Evolutionary conservation across 495 filamentous ascomycete species (phyloP), one percentile per base, ranked within the genome.

Genomic region (Aspergillus avenaceus): DNA sequence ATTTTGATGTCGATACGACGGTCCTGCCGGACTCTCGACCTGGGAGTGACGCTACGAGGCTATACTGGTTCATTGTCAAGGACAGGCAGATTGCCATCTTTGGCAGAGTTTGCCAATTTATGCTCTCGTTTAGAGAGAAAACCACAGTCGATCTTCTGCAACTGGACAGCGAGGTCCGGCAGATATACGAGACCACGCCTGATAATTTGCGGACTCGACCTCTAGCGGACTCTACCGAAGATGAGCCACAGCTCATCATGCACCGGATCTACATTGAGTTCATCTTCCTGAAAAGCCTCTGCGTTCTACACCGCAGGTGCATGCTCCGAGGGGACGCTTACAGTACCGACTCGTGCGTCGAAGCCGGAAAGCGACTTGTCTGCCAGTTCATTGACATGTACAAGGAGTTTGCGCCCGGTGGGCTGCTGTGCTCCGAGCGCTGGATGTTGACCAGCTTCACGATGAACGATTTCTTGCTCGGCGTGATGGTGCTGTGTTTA

Each of bases 401-500:
- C 38, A 54, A 69, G 47, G 62, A 69, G 44, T 60, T 61, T 26
- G 43, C 46, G 5, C 46, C 62, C 0, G 58, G 52, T 8, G 64
- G 66, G 13, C 64, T 56, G 31, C 52, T 69, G 3, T 53, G 59
- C 32, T 40, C 40, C n/a, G 59, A 60, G 49, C 56, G 59, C 12
- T 64, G 50, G 43, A 51, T 53, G 2, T 43, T 63, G 22, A 55
- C 57, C 12, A 61, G 54, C 16, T 44, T 54, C 1, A 59, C 61
- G 47, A 65, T 53, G 14, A 59, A 67, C 34, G 50, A 60, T 7
- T 67, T 63, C 29, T 49, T 67, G 2, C 62, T 75, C 1, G 77
- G 76, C 1, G 65, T 74, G 9, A 80, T 81, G 77, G 57, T 81
- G 12, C 54, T 79, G 11, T 77, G 75, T 48, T 67, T 75, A 0